Conservation (phyloP, 352 stramenopile genomes). For the Phytophthora ramorum region DNA sequence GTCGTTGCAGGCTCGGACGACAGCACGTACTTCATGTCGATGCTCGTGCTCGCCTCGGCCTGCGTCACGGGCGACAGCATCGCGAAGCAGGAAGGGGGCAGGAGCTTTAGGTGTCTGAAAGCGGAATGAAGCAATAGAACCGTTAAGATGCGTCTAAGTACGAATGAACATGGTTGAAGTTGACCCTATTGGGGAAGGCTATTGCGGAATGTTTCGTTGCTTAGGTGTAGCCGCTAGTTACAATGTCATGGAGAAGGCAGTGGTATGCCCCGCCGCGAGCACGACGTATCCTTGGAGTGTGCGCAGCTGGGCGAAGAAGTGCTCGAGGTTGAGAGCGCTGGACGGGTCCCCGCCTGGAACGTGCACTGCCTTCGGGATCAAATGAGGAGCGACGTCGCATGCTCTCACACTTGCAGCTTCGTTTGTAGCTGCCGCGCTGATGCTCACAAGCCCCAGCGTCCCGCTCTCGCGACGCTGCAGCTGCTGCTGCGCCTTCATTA, state of each 20-base stretch:
- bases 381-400: constrained; percentile 39
- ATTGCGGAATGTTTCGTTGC: too few species aligned
- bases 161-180: constrained; percentile 11
- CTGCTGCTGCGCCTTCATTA: constrained; percentile 11
- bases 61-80: constrained; percentile 33
- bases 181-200: not conserved
- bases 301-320: constrained; percentile 68
- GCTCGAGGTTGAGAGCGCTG: constrained; percentile 47
- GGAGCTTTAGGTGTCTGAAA: not conserved
- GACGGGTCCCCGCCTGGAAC: constrained; percentile 23
- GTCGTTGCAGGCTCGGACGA: not conserved
- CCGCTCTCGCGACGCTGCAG: constrained; percentile 40
- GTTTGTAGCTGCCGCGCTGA: constrained; percentile 39
- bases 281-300: constrained; percentile 59
- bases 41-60: constrained; percentile 37
- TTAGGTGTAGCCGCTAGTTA: not conserved
- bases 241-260: constrained; percentile 51
- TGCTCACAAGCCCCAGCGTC: constrained; percentile 51
- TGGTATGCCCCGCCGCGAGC: constrained; percentile 37
- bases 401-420: constrained; percentile 43
- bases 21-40: constrained; percentile 38
- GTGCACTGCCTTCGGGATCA: constrained; percentile 56
- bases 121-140: constrained; percentile 4
- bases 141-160: constrained; percentile 9
- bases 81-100: not conserved